A percentile compares a stretch with the other conserved stretches of the same genome.
phyloP scores from a whole-genome alignment of 768 basidiomycete species.

The Tricholoma matsutake region DNA sequence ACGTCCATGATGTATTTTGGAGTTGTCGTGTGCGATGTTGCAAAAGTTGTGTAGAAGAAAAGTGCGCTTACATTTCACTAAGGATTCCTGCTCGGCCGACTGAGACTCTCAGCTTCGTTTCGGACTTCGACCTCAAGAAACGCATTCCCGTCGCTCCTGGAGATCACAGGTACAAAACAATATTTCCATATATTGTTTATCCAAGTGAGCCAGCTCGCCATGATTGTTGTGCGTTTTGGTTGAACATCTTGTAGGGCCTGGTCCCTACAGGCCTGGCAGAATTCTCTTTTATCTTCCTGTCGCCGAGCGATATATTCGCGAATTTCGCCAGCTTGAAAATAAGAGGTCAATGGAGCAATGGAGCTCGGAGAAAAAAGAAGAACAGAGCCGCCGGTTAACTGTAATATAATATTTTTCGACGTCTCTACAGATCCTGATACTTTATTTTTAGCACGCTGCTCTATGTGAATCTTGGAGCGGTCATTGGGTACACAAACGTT shows the following conservation, averaged over 20 bases:
- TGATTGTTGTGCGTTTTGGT: neutral
- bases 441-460: constrained; percentile 25
- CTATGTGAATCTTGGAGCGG: constrained; percentile 34
- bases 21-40: constrained; percentile 24
- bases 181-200: constrained; percentile 29
- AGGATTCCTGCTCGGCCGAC: neutral
- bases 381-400: constrained; percentile 22
- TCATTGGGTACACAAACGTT: constrained; percentile 26
- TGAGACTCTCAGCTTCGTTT: constrained; percentile 10
- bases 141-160: constrained; percentile 23
- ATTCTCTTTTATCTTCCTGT: constrained; percentile 26
- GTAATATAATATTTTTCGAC: constrained; percentile 15
- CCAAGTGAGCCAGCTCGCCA: constrained; percentile 17
- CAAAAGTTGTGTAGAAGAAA: constrained; percentile 18
- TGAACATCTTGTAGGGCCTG: constrained; percentile 14
- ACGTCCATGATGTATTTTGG: constrained; percentile 21
- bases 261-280: constrained; percentile 16
- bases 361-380: constrained; percentile 24
- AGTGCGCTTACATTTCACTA: constrained; percentile 9
- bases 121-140: constrained; percentile 12
- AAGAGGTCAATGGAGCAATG: constrained; percentile 20
- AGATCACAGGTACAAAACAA: constrained; percentile 23
- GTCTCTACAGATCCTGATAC: neutral
- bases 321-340: constrained; percentile 21
- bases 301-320: constrained; percentile 22